Percentiles rank a stretch among this genome's conserved stretches.
Conservation (phyloP, 345 rosid genomes). For the Trapa bicornis region DNA sequence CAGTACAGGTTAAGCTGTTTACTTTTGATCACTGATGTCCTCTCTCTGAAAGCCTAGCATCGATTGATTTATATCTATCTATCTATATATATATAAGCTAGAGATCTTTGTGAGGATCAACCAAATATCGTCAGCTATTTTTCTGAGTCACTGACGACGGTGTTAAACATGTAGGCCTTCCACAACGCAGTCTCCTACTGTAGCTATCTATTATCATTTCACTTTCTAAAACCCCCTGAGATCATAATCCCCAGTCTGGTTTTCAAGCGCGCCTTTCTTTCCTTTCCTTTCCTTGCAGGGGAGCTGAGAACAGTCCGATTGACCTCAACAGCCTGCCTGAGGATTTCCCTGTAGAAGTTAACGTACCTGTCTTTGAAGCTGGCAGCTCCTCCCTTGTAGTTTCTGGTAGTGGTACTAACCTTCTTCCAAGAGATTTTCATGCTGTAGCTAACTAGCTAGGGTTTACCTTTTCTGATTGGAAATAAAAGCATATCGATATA, state of each 20-base stretch:
- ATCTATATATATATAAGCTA: no score
- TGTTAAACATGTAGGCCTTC: no score
- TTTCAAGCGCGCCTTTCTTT: background rate
- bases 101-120: no score
- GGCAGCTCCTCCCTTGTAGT: conserved; percentile 26
- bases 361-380: conserved; percentile 44
- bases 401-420: background rate
- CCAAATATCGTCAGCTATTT: no score
- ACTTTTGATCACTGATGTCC: background rate
- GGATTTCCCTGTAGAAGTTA: conserved; percentile 49
- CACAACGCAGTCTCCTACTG: no score
- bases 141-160: no score
- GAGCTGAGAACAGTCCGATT: conserved; percentile 58
- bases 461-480: no score
- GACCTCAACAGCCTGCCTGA: conserved; percentile 99
- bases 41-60: background rate
- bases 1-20: conserved; percentile 20
- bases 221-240: background rate
- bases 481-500: no score
- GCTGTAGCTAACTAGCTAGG: no score
- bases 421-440: background rate
- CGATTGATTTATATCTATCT: conserved; percentile 1
- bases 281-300: conserved; percentile 28
- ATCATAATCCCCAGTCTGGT: background rate
- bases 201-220: no score